Evolutionary conservation across 2,329 filamentous ascomycete species (phyloP), one percentile per base, ranked within the genome.

Genomic region (Monilinia laxa): DNA sequence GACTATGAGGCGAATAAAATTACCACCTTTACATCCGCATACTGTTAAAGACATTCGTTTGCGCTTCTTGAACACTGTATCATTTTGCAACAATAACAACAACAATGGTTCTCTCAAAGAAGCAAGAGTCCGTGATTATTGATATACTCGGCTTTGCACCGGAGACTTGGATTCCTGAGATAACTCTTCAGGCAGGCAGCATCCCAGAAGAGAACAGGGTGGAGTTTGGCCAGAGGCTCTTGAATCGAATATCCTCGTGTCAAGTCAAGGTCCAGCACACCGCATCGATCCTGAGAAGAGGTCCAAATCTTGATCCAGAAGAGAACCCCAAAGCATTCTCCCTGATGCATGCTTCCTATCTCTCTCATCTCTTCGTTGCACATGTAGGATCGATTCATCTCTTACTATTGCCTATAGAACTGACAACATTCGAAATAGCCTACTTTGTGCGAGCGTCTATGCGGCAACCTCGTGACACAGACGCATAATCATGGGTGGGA

Each of bases 331-430:
- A 31, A 31, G 45, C 63, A 7, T 65, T 38, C n/a, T 23, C 20
- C 3, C 12, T 65, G 18, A 53, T 65, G 63, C 55, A 52, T n/a
- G 35, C 31, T 5, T 23, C 55, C 9, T 52, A 31, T 16, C 18
- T 65, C 1, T 55, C 55, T n/a, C 47, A 35, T 6, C 35, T 65
- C 0, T 65, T 65, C 11, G 53, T 60, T 4, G 59, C 59, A n/a
- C 63, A 65, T 53, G 63, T 65, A 16, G 45, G 63, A 45, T n/a
- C 7, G 2, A 1, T 31, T 16, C 1, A 16, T 2, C 12, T 2
- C 31, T 65, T 20, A 14, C 2, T 7, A 12, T 18, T 2, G 9
- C 14, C 14, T 18, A n/a, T 20, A 20, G n/a, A 3, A 14, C 59
- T 62, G n/a, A 62, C n/a, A 40, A 7, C 5, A 35, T 20, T 49